These are phyloP conservation scores for Starmerella geochares DNA, from an alignment of 805 yeast genomes.

Conservation along the genomic window DNA sequence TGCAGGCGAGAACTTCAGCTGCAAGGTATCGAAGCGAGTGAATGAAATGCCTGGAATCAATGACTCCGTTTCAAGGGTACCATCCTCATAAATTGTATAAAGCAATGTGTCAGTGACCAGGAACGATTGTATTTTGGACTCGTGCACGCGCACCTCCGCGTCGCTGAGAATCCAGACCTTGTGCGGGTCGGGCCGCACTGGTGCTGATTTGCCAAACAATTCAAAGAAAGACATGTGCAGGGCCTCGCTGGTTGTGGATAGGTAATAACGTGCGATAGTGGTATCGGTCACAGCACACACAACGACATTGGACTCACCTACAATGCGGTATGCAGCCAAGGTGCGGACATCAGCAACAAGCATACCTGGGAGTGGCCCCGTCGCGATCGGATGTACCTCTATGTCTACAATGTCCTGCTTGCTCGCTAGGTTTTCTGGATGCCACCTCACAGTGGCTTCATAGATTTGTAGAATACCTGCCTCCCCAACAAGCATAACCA, in stretches of 20 bases:
- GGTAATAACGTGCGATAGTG: slow-evolving; percentile 5
- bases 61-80: slow-evolving; percentile 24
- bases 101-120: slow-evolving; percentile 21
- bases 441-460: slow-evolving; percentile 29
- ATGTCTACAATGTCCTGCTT: slow-evolving; percentile 14
- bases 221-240: slow-evolving; percentile 24
- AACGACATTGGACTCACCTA: not conserved
- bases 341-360: not conserved
- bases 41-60: slow-evolving; percentile 16
- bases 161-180: slow-evolving; percentile 12
- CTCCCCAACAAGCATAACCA: slow-evolving; percentile 28
- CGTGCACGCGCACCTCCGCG: not conserved
- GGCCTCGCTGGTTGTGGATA: slow-evolving; percentile 11
- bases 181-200: slow-evolving; percentile 16
- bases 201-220: slow-evolving; percentile 15
- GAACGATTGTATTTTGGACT: slow-evolving; percentile 14
- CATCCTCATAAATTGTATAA: slow-evolving; percentile 19
- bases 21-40: slow-evolving; percentile 13
- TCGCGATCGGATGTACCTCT: slow-evolving; percentile 1
- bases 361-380: not conserved
- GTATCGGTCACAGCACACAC: slow-evolving; percentile 12
- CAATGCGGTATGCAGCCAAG: slow-evolving; percentile 1
- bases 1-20: slow-evolving; percentile 12
- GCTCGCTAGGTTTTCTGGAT: slow-evolving; percentile 1
- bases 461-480: slow-evolving; percentile 21